These are phyloP conservation scores for Davidsoniella eucalypti DNA, from an alignment of 2,329 filamentous ascomycete genomes.

Conservation along the genomic window DNA sequence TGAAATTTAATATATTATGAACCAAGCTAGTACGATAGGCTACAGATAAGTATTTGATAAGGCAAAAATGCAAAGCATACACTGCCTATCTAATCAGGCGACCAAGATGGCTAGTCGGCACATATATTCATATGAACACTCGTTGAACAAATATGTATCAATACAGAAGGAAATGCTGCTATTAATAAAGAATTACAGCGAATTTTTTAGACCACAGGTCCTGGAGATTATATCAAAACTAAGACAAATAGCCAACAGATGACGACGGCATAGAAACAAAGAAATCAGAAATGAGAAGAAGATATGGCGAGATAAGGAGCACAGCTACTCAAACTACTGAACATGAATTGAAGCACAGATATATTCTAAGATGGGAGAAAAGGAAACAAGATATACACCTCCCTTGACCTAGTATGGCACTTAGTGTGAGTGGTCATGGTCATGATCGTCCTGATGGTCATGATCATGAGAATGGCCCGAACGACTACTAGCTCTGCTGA, in stretches of 20 bases:
- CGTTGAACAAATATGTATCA: background rate
- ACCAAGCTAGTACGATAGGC: too few species aligned
- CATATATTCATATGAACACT: background rate
- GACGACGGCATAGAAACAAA: background rate
- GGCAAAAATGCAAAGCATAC: too few species aligned
- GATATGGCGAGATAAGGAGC: too few species aligned
- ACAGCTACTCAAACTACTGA: too few species aligned
- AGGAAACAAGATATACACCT: background rate
- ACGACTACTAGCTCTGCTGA: constrained; percentile 8
- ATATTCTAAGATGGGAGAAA: background rate
- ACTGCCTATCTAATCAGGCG: too few species aligned
- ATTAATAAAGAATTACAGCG: too few species aligned
- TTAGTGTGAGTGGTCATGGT: constrained; percentile 4
- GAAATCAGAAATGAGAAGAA: background rate
- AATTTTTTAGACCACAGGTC: too few species aligned
- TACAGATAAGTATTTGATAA: too few species aligned
- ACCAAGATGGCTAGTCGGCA: background rate
- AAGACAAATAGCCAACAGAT: background rate
- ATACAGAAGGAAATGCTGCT: background rate
- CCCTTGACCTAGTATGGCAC: background rate
- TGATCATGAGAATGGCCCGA: constrained; percentile 5
- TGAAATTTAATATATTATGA: too few species aligned
- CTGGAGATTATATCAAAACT: background rate
- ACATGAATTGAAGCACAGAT: too few species aligned
- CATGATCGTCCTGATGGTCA: constrained; percentile 7